These are phyloP conservation scores for Penicillium lividum DNA, from an alignment of 495 filamentous ascomycete species.

Conservation along the genomic window DNA sequence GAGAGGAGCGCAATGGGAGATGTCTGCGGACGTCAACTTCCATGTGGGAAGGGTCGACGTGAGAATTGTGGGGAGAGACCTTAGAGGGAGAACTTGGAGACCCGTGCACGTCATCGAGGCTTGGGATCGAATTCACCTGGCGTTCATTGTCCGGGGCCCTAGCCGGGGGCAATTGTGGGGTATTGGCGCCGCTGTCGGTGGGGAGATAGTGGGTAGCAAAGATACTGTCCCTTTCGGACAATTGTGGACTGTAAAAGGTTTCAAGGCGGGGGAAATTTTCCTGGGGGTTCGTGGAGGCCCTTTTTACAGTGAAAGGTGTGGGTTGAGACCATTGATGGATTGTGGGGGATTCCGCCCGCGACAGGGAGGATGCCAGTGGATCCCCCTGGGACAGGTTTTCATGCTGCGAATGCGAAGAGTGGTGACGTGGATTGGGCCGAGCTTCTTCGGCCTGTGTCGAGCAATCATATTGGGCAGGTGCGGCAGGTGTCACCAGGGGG, in stretches of 20 bases:
- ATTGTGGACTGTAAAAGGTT: slow-evolving; percentile 45
- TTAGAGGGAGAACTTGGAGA: slow-evolving; percentile 38
- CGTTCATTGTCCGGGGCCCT: slow-evolving; percentile 34
- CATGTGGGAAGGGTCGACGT: slow-evolving; percentile 42
- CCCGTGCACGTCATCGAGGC: slow-evolving; percentile 36
- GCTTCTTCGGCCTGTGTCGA: slow-evolving; percentile 34
- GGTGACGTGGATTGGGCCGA: slow-evolving; percentile 46
- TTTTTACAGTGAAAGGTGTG: slow-evolving; percentile 40
- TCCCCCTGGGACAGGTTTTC: slow-evolving; percentile 36
- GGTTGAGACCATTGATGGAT: slow-evolving; percentile 40
- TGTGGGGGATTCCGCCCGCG: slow-evolving; percentile 45
- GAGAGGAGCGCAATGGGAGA: slow-evolving; percentile 33
- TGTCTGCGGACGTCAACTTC: slow-evolving; percentile 49
- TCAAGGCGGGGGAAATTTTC: slow-evolving; percentile 31
- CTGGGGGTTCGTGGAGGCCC: slow-evolving; percentile 31
- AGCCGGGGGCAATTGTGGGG: slow-evolving; percentile 51
- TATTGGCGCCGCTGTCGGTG: slow-evolving; percentile 48
- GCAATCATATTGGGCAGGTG: slow-evolving; percentile 51
- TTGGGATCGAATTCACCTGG: slow-evolving; percentile 31
- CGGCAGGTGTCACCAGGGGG: slow-evolving; percentile 53
- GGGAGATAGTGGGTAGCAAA: slow-evolving; percentile 62
- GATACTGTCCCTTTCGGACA: slow-evolving; percentile 65
- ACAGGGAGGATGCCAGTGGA: slow-evolving; percentile 37
- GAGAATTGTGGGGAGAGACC: slow-evolving; percentile 36
- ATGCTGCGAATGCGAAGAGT: slow-evolving; percentile 30